Percentiles rank a stretch among this genome's conserved stretches.
Conservation (phyloP, 164 flowering plant species). For the Chimonanthus salicifolius region DNA sequence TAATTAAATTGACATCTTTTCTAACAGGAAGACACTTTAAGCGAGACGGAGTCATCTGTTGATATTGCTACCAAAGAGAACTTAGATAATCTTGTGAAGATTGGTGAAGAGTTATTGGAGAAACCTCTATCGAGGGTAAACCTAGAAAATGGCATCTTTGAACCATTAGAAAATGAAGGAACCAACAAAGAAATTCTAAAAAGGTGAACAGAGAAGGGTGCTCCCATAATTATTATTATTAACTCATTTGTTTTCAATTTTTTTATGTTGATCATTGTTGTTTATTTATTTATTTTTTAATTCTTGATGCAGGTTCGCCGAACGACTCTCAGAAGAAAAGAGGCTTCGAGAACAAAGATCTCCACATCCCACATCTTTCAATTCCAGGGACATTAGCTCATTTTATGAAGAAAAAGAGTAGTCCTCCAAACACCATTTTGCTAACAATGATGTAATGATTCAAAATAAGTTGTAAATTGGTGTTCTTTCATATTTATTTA, state of each 20-base stretch:
- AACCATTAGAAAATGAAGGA: constrained; percentile 9
- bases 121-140: constrained; percentile 17
- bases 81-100: constrained; percentile 17
- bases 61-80: constrained; percentile 15
- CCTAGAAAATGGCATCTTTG: constrained; percentile 20
- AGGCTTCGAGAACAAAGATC: constrained; percentile 3
- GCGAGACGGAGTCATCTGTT: constrained; percentile 1
- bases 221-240: background rate
- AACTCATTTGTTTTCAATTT: background rate
- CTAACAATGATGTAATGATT: no score
- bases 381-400: no score
- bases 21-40: constrained; percentile 16
- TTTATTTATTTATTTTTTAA: background rate
- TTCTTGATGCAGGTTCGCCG: constrained; percentile 6
- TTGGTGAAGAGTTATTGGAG: constrained; percentile 16
- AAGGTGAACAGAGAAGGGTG: constrained; percentile 7
- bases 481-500: no score
- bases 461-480: no score
- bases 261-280: background rate
- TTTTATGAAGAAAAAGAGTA: no score
- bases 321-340: constrained; percentile 6
- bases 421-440: no score
- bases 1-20: no score
- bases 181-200: constrained; percentile 20
- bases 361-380: background rate